Conservation (phyloP, 139 green algal species). For the Picochlorum sp. region DNA sequence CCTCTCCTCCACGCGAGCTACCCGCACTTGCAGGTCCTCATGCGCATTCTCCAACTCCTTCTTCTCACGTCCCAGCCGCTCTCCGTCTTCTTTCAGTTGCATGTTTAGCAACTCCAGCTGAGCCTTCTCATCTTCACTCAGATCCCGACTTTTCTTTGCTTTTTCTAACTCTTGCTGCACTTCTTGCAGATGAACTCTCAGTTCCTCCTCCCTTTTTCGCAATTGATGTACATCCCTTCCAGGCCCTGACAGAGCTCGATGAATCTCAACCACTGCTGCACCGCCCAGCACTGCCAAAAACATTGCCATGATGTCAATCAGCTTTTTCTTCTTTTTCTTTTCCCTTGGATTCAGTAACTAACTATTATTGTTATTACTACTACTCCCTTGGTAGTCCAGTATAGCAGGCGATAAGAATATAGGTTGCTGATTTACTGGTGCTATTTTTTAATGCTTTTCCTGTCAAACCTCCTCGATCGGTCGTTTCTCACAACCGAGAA, state of each 20-base stretch:
- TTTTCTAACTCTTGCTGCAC: slow-evolving; percentile 15
- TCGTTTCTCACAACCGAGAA: too few species aligned
- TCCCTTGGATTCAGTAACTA: too few species aligned
- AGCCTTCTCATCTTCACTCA: slow-evolving; percentile 9
- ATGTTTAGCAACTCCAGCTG: slow-evolving; percentile 11
- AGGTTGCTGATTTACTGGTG: too few species aligned
- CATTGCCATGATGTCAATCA: neutral
- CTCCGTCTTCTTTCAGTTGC: neutral
- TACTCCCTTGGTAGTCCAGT: too few species aligned
- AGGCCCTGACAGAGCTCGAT: slow-evolving; percentile 13
- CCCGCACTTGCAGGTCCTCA: slow-evolving; percentile 8
- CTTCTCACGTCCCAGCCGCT: slow-evolving; percentile 3
- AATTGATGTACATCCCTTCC: slow-evolving; percentile 7
- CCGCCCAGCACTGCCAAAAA: slow-evolving; percentile 9
- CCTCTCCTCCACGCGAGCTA: slow-evolving; percentile 8
- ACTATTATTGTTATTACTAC: too few species aligned
- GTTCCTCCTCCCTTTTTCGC: slow-evolving; percentile 2
- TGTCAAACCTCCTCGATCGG: too few species aligned
- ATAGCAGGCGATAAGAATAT: too few species aligned
- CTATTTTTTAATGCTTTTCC: too few species aligned
- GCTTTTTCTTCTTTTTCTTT: neutral
- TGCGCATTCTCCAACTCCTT: slow-evolving; percentile 6
- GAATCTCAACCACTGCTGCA: slow-evolving; percentile 18
- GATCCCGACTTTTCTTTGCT: slow-evolving; percentile 4
- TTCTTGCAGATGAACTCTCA: slow-evolving; percentile 18